Conservation (phyloP, 1,284 basidiomycete species). For the Cryptococcus depauperatus region DNA sequence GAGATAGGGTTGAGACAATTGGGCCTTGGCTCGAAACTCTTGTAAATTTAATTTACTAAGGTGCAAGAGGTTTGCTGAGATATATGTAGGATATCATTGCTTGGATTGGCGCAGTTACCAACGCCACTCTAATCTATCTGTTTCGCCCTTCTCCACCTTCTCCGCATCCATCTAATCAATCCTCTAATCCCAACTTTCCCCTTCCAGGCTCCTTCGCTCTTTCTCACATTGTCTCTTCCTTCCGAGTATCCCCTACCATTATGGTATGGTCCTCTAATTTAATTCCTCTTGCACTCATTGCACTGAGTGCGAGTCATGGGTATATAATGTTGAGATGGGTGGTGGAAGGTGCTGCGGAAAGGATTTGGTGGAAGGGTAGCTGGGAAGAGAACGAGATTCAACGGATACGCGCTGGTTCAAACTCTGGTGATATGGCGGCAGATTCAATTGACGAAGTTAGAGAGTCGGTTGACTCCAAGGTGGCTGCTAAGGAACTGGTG, state of each 20-base stretch:
- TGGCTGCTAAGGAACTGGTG: constrained; percentile 9
- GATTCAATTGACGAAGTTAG: neutral
- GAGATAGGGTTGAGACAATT: constrained; percentile 76
- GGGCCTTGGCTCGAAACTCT: constrained; percentile 90
- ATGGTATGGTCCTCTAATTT: constrained; percentile 42
- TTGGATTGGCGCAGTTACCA: constrained; percentile 78
- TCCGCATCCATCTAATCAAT: constrained; percentile 17
- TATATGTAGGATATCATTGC: constrained; percentile 76
- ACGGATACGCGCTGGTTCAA: constrained; percentile 14
- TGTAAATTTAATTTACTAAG: constrained; percentile 29
- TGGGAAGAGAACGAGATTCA: constrained; percentile 49
- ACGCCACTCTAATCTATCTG: constrained; percentile 75
- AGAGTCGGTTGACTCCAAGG: constrained; percentile 3
- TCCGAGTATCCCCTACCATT: constrained; percentile 23
- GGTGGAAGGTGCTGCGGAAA: constrained; percentile 65
- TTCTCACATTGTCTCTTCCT: constrained; percentile 27
- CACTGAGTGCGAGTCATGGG: constrained; percentile 70
- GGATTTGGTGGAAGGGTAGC: constrained; percentile 64
- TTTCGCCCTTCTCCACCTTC: constrained; percentile 51
- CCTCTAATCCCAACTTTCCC: constrained; percentile 33
- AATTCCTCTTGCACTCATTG: constrained; percentile 61
- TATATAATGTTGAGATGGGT: constrained; percentile 59
- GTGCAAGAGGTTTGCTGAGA: no score
- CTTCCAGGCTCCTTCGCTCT: constrained; percentile 25
- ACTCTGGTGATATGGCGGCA: neutral